These are phyloP conservation scores for Sporothrix dimorphospora DNA, from an alignment of 2,329 filamentous ascomycete species.

Conservation along the genomic window DNA sequence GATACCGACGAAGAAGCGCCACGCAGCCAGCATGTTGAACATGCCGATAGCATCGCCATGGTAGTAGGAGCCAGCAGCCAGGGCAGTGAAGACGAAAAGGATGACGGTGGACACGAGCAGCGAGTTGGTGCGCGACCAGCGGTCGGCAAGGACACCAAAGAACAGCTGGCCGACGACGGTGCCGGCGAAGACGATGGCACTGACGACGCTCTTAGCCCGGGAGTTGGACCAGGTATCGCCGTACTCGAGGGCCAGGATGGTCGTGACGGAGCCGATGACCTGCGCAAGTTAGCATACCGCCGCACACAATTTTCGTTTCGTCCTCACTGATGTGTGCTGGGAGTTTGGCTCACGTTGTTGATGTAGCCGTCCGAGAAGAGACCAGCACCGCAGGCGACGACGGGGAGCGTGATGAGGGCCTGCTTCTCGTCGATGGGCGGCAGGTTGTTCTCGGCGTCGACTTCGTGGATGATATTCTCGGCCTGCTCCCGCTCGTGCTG, in stretches of 20 bases:
- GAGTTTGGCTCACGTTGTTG: constrained; percentile 65
- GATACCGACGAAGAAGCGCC: constrained; percentile 79
- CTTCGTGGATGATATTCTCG: constrained; percentile 4
- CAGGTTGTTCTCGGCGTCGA: neutral
- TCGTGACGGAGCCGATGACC: constrained; percentile 88
- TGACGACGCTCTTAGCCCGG: constrained; percentile 71
- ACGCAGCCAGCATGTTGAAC: constrained; percentile 76
- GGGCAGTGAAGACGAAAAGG: constrained; percentile 80
- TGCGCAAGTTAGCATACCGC: constrained; percentile 38
- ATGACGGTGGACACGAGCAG: constrained; percentile 81
- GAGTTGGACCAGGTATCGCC: constrained; percentile 69
- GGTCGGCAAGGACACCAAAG: constrained; percentile 81
- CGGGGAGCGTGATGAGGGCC: constrained; percentile 56
- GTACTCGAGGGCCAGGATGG: constrained; percentile 72
- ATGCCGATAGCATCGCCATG: constrained; percentile 70
- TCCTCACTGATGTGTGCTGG: neutral
- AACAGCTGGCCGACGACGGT: constrained; percentile 78
- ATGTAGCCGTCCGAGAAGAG: constrained; percentile 92
- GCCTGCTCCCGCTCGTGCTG: constrained; percentile 12
- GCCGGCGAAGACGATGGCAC: constrained; percentile 82
- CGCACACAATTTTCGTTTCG: neutral
- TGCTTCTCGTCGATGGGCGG: constrained; percentile 24
- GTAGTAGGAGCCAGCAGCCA: constrained; percentile 77
- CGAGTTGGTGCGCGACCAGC: constrained; percentile 82
- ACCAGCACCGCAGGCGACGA: constrained; percentile 86